Evolutionary conservation across 495 filamentous ascomycete genomes (phyloP).

Genomic region (Xylaria venustula): DNA sequence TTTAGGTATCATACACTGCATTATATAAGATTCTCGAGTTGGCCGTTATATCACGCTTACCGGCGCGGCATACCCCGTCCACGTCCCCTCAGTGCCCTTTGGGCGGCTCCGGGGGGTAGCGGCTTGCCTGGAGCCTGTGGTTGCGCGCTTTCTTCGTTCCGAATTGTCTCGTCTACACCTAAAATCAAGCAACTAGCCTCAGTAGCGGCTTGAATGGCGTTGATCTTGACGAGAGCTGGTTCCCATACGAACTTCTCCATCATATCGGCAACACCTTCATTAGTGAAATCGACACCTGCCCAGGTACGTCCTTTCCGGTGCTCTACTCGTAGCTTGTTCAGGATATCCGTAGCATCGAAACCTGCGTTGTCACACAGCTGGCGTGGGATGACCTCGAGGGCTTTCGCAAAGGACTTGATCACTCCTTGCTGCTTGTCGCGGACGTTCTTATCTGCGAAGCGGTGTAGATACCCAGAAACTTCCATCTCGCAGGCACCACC

Average conservation of each 20-base stretch:
- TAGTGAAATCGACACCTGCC: constrained; percentile 92
- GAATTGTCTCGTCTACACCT: constrained; percentile 96
- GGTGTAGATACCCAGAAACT: constrained; percentile 85
- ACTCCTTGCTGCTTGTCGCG: constrained; percentile 94
- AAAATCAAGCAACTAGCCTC: constrained; percentile 94
- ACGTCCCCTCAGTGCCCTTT: constrained; percentile 79
- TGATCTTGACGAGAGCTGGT: constrained; percentile 92
- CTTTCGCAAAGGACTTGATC: constrained; percentile 97
- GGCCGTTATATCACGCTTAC: constrained; percentile 36
- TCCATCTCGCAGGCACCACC: constrained; percentile 98
- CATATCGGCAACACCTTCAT: constrained; percentile 91
- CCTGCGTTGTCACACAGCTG: constrained; percentile 98
- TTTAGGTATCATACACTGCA: constrained; percentile 22
- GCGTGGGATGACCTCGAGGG: constrained; percentile 92
- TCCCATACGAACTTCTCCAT: constrained; percentile 96
- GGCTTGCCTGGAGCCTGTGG: constrained; percentile 75
- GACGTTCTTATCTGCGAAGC: constrained; percentile 86
- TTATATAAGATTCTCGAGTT: background rate
- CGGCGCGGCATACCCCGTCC: constrained; percentile 90
- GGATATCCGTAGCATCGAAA: constrained; percentile 96
- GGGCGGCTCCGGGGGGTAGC: constrained; percentile 87
- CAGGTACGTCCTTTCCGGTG: constrained; percentile 87
- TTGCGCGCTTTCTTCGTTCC: constrained; percentile 84
- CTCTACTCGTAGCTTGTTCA: constrained; percentile 91
- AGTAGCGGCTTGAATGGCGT: constrained; percentile 92